Evolutionary conservation across 1,139 yeast species (phyloP), one percentile per base, ranked within the genome.

Genomic region (Pichia sp.): DNA sequence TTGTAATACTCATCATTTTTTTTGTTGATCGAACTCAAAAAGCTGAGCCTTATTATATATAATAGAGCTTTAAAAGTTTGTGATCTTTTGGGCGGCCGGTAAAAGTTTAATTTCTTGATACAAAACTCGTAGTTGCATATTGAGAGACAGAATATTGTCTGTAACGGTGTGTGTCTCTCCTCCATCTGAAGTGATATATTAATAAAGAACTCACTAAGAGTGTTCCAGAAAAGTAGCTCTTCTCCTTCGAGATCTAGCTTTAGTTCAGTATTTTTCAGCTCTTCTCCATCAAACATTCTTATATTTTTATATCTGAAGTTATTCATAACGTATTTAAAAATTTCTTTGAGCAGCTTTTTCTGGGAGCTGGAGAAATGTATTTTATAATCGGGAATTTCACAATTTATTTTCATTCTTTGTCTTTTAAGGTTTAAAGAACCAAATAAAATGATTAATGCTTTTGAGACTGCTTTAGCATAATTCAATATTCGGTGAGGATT

Each of bases 41-140:
- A 38, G 38, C 58, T 51, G n/a, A 49, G 29, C n/a, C 60, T 53
- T 14, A 57, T 53, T 4, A 51, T 9, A n/a, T 53, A 55, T 6
- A 57, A 33, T 14, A 57, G 20, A 7, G 49, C 36, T 30, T 51
- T 51, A 41, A 55, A 50, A 24, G 49, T 50, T 8, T 33, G 7
- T 4, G 41, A 34, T 44, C 58, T 49, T 38, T 41, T 46, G 4
- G 47, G 46, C 1, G 54, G 55, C 16, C 45, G 41, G 31, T 30
- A 30, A 44, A 51, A 45, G 27, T 51, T 49, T 5, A 57, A 5
- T 6, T n/a, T 36, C n/a, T 48, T 53, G 10, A 27, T 27, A 3
- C 31, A 31, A 7, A 30, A 40, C n/a, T 53, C 58, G 41, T 46
- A 57, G 4, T 36, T 46, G 16, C 50, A 51, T 2, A 46, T 46